Percentiles rank a stretch among this genome's conserved stretches.
These are phyloP conservation scores for Fusarium piperis DNA, from an alignment of 2,329 filamentous ascomycete genomes.

Conservation along the genomic window DNA sequence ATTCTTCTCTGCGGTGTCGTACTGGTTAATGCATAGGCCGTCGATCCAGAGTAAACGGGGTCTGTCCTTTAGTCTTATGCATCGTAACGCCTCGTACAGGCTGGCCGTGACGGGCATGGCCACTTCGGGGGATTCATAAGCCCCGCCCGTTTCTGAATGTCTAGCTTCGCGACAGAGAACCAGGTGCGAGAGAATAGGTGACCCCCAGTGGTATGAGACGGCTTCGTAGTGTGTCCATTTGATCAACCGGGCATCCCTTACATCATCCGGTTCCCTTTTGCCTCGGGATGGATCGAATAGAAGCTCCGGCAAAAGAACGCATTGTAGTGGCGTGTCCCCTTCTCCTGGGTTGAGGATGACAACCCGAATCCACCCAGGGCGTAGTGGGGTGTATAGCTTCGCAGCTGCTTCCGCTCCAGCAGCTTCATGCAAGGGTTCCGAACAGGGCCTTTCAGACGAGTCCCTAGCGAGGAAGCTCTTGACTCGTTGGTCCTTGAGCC, in stretches of 20 bases:
- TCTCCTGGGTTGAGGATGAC: not conserved
- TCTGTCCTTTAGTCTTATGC: not conserved
- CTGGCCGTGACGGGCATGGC: not conserved
- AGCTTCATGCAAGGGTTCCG: not conserved
- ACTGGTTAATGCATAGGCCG: not conserved
- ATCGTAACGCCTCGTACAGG: not conserved
- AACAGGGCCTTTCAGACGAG: not conserved
- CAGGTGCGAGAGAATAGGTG: not conserved
- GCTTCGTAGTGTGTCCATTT: not conserved
- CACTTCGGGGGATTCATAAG: not conserved
- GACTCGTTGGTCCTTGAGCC: not conserved
- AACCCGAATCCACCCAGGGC: not conserved
- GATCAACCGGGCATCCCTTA: not conserved
- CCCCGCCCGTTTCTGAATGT: not conserved
- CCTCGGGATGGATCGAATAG: not conserved
- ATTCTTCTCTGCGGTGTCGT: not conserved
- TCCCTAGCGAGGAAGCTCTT: not conserved
- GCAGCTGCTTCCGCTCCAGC: not conserved
- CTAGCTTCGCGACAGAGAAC: not conserved
- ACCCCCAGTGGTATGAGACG: not conserved
- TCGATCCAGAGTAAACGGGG: not conserved
- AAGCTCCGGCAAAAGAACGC: not conserved
- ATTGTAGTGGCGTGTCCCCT: not conserved
- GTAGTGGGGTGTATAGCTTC: not conserved
- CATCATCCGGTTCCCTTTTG: not conserved